Conservation (phyloP, 1,284 basidiomycete species). For the Fomes fomentarius region DNA sequence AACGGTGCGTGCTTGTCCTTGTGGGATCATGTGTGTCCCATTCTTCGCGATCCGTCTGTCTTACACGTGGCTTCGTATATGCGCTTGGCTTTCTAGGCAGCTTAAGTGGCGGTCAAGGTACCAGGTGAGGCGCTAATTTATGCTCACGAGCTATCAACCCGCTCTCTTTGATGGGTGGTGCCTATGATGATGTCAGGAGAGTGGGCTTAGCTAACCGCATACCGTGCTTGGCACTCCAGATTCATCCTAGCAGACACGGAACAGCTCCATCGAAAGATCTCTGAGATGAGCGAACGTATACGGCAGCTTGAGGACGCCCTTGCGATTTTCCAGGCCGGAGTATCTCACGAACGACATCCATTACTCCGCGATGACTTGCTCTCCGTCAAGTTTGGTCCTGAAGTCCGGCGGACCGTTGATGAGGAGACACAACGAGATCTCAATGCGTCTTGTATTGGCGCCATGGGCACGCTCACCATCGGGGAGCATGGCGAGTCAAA, state of each 20-base stretch:
- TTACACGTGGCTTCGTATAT: constrained; percentile 51
- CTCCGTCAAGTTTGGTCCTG: constrained; percentile 60
- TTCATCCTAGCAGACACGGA: constrained; percentile 82
- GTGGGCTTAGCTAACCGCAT: not conserved
- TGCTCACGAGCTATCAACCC: not conserved
- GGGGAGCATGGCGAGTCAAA: constrained; percentile 65
- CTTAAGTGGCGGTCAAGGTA: constrained; percentile 36
- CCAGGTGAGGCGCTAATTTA: constrained; percentile 26
- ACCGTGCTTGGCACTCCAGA: constrained; percentile 36
- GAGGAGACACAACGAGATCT: constrained; percentile 34
- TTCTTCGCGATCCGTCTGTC: constrained; percentile 32
- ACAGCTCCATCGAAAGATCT: constrained; percentile 72
- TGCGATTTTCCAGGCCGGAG: constrained; percentile 55
- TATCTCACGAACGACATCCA: constrained; percentile 58
- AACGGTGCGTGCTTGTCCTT: constrained; percentile 47
- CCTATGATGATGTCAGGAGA: not conserved
- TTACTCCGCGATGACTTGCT: constrained; percentile 64
- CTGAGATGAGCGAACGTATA: constrained; percentile 74
- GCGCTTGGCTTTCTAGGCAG: constrained; percentile 23
- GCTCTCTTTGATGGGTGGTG: not conserved
- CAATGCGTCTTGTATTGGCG: constrained; percentile 33
- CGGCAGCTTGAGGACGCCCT: constrained; percentile 77
- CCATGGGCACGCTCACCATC: constrained; percentile 62
- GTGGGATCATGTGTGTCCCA: constrained; percentile 1
- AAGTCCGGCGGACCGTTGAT: constrained; percentile 35